These are phyloP conservation scores for Lithospermum erythrorhizon DNA, from an alignment of 257 asterid species.

Conservation along the genomic window DNA sequence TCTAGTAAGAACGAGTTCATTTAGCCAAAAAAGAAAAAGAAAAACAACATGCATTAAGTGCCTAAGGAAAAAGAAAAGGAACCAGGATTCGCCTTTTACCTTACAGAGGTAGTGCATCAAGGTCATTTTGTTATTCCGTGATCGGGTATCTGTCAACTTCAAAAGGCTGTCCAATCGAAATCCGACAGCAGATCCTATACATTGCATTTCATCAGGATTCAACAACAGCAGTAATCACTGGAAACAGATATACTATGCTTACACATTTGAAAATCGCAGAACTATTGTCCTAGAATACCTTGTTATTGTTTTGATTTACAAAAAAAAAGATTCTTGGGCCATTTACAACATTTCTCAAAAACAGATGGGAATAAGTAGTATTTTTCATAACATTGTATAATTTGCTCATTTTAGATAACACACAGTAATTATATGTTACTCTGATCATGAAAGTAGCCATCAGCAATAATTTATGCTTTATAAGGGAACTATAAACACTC, in stretches of 20 bases:
- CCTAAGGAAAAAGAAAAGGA: not conserved
- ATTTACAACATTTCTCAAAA: too few relatives aligned
- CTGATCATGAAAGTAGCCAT: too few relatives aligned
- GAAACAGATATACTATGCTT: not conserved
- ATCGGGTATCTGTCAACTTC: slow-evolving; percentile 76
- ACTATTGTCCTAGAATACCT: not conserved
- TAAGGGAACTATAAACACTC: too few relatives aligned
- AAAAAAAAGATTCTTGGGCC: too few relatives aligned
- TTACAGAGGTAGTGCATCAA: slow-evolving; percentile 87
- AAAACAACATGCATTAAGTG: not conserved
- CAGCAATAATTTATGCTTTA: too few relatives aligned
- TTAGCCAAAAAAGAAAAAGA: too few relatives aligned
- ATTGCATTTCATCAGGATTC: not conserved
- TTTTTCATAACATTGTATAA: too few relatives aligned
- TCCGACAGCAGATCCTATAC: slow-evolving; percentile 81
- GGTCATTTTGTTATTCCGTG: slow-evolving; percentile 71
- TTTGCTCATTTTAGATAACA: too few relatives aligned
- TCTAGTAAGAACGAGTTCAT: not conserved
- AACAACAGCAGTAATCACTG: not conserved
- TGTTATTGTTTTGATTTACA: not conserved
- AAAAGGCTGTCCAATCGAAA: slow-evolving; percentile 88
- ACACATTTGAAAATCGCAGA: not conserved
- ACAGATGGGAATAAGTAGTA: too few relatives aligned
- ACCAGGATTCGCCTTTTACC: slow-evolving; percentile 27
- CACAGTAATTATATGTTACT: too few relatives aligned